Evolutionary conservation across 2,329 filamentous ascomycete species (phyloP).

Genomic region (Phialophora macrospora): DNA sequence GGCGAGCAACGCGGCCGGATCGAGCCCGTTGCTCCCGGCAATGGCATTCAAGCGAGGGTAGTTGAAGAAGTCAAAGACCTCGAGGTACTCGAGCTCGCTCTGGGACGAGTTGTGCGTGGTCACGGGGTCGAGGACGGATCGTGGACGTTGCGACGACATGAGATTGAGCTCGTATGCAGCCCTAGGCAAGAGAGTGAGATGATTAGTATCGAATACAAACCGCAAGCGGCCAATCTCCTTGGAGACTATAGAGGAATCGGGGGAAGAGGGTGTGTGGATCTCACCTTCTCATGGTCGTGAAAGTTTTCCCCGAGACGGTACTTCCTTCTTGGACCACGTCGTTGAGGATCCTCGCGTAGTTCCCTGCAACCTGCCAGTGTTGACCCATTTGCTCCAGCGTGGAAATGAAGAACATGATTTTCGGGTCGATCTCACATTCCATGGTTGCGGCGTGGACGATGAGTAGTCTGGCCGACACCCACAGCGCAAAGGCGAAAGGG

Average conservation of each 20-base stretch:
- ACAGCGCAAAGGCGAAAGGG: slow-evolving; percentile 83
- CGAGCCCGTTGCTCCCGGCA: slow-evolving; percentile 19
- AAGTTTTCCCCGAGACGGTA: slow-evolving; percentile 64
- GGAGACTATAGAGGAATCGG: neutral
- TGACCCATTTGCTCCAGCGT: slow-evolving; percentile 79
- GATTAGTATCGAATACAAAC: neutral
- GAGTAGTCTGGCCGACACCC: slow-evolving; percentile 82
- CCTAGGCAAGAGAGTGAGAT: slow-evolving; percentile 20
- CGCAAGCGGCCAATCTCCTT: neutral
- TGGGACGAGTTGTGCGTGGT: slow-evolving; percentile 33
- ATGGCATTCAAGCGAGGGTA: slow-evolving; percentile 67
- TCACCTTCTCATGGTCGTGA: slow-evolving; percentile 88
- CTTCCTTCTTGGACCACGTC: slow-evolving; percentile 77
- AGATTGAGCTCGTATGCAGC: slow-evolving; percentile 72
- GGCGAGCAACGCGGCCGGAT: slow-evolving; percentile 18
- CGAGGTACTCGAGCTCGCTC: slow-evolving; percentile 81
- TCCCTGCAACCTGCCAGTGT: slow-evolving; percentile 82
- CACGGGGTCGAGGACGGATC: slow-evolving; percentile 37
- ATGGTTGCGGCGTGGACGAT: slow-evolving; percentile 79
- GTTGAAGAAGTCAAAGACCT: slow-evolving; percentile 95
- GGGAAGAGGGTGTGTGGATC: slow-evolving; percentile 56
- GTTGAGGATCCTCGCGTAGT: slow-evolving; percentile 79
- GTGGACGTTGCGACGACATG: slow-evolving; percentile 79
- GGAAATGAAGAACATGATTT: slow-evolving; percentile 81
- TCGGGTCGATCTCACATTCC: slow-evolving; percentile 68